phyloP scores from a whole-genome alignment of 2,329 filamentous ascomycete genomes.

The Hymenoscyphus occultus region DNA sequence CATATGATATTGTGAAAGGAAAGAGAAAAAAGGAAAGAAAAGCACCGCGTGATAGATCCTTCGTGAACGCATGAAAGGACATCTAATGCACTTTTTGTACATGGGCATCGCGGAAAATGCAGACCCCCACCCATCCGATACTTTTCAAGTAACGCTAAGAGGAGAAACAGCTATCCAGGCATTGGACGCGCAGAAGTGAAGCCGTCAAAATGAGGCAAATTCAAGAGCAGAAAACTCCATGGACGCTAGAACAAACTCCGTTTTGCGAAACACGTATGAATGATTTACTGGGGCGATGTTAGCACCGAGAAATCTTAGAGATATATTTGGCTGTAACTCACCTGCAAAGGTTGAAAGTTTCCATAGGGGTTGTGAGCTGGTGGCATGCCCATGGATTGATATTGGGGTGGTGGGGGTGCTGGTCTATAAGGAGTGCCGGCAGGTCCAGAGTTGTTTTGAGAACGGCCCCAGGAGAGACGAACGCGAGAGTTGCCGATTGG shows the following conservation, averaged over 20 bases:
- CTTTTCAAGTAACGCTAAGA: constrained; percentile 40
- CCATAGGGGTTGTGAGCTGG: constrained; percentile 35
- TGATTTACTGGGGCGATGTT: constrained; percentile 32
- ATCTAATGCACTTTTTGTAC: constrained; percentile 40
- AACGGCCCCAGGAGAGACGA: constrained; percentile 94
- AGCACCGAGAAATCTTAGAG: constrained; percentile 9
- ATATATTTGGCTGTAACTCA: constrained; percentile 21
- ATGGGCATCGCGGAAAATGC: constrained; percentile 38
- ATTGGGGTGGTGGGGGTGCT: constrained; percentile 76
- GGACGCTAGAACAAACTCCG: constrained; percentile 37
- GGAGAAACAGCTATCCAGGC: constrained; percentile 39
- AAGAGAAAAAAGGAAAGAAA: constrained; percentile 1
- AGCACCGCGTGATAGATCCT: constrained; percentile 25
- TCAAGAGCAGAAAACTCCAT: constrained; percentile 37
- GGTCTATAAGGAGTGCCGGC: constrained; percentile 96
- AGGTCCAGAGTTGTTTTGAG: constrained; percentile 96
- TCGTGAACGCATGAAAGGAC: constrained; percentile 39
- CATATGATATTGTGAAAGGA: not conserved
- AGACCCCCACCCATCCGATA: constrained; percentile 39
- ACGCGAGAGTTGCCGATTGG: constrained; percentile 98
- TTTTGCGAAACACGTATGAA: constrained; percentile 36
- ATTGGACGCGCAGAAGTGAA: constrained; percentile 37
- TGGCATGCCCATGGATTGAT: constrained; percentile 56
- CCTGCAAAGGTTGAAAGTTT: constrained; percentile 37
- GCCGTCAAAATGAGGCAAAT: constrained; percentile 32